Percentiles rank a stretch among this genome's conserved stretches.
Conservation (phyloP, 1,284 basidiomycete genomes). For the Sutorius eximius region DNA sequence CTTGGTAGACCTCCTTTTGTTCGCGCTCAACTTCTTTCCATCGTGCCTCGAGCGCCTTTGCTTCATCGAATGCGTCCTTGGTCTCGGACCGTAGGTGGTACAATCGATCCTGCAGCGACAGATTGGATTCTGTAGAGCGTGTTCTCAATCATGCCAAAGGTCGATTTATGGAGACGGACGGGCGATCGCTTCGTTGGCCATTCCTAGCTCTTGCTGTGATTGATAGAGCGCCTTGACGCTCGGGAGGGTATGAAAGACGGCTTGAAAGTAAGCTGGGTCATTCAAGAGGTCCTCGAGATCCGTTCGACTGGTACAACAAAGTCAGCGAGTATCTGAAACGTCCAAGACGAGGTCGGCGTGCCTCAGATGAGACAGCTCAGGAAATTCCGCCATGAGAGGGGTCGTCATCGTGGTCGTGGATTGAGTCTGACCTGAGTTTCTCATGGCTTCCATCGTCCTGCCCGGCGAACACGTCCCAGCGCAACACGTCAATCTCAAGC, state of each 20-base stretch:
- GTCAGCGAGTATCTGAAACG: constrained; percentile 6
- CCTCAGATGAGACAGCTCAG: constrained; percentile 70
- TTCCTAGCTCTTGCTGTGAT: constrained; percentile 73
- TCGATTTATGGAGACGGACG: constrained; percentile 49
- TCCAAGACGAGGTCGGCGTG: constrained; percentile 37
- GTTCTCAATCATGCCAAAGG: constrained; percentile 6
- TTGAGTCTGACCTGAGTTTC: constrained; percentile 6
- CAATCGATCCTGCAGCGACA: constrained; percentile 71
- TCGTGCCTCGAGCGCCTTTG: constrained; percentile 72
- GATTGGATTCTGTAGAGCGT: constrained; percentile 54
- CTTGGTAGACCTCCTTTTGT: constrained; percentile 86
- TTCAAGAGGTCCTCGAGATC: constrained; percentile 86
- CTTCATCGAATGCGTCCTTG: constrained; percentile 81
- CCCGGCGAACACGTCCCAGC: constrained; percentile 70
- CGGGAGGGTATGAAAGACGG: constrained; percentile 77
- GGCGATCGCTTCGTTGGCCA: constrained; percentile 82
- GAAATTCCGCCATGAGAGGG: constrained; percentile 62
- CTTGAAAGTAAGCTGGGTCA: constrained; percentile 84
- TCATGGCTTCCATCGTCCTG: constrained; percentile 56
- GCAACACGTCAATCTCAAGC: constrained; percentile 73
- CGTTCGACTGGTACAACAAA: constrained; percentile 55
- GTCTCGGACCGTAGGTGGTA: constrained; percentile 77
- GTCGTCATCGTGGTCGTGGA: constrained; percentile 28
- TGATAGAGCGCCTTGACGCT: constrained; percentile 73
- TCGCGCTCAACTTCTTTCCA: constrained; percentile 87